phyloP scores from a whole-genome alignment of 2,329 filamentous ascomycete genomes.

The Arthrobotrys sinensis region DNA sequence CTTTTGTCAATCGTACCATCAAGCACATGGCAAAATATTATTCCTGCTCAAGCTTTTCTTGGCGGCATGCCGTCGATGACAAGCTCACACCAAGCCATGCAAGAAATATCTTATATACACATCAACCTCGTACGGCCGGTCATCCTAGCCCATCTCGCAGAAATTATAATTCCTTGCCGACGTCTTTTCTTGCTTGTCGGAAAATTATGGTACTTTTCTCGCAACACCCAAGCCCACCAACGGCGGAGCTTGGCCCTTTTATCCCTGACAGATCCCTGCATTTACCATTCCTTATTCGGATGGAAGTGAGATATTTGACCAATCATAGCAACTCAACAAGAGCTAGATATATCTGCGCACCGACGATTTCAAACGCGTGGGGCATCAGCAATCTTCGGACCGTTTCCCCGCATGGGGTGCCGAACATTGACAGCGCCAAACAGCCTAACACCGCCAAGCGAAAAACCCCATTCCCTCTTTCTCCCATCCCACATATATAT shows the following conservation, averaged over 20 bases:
- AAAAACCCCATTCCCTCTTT: conserved; percentile 13
- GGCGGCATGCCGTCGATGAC: neutral
- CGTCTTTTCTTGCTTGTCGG: neutral
- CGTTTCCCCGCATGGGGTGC: conserved; percentile 48
- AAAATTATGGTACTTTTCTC: conserved; percentile 24
- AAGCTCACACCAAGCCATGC: conserved; percentile 3
- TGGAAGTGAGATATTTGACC: neutral
- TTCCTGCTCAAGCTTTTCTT: conserved; percentile 19
- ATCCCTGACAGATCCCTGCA: conserved; percentile 29
- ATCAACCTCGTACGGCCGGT: neutral
- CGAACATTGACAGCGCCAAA: conserved; percentile 13
- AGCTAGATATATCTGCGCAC: neutral
- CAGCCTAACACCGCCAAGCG: conserved; percentile 50
- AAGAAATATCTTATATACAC: neutral
- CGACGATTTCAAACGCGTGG: conserved; percentile 44
- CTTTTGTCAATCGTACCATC: neutral
- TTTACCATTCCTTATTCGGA: conserved; percentile 8
- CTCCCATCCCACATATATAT: neutral
- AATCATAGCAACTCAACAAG: conserved; percentile 3
- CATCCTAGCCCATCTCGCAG: neutral
- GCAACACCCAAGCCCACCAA: conserved; percentile 53
- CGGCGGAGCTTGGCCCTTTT: conserved; percentile 31
- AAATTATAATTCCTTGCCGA: neutral
- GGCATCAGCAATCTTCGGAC: conserved; percentile 53
- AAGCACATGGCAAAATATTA: conserved; percentile 14